Percentiles rank a stretch among this genome's conserved stretches.
Evolutionary conservation across 768 basidiomycete species (phyloP).

Genomic region (Xanthoconium purpureum): DNA sequence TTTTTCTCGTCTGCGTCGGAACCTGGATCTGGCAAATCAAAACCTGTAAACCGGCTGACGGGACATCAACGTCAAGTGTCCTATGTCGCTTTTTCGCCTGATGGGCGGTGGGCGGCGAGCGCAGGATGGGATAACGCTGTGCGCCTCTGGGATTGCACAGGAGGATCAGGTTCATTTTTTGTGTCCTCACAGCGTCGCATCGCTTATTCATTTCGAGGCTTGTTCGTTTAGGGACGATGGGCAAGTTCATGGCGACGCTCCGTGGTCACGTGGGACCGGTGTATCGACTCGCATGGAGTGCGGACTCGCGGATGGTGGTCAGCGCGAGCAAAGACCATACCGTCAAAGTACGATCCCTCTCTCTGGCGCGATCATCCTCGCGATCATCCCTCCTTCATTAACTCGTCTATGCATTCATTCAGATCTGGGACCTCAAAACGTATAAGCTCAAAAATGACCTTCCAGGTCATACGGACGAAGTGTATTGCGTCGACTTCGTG

Average conservation of each 20-base stretch:
- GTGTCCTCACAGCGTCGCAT: not conserved
- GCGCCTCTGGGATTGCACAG: conserved; percentile 80
- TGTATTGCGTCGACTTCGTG: conserved; percentile 98
- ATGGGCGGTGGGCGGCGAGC: conserved; percentile 87
- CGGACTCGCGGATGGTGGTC: conserved; percentile 87
- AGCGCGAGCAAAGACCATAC: conserved; percentile 97
- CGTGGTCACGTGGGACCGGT: conserved; percentile 94
- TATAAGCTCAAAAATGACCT: conserved; percentile 94
- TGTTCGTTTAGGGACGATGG: conserved; percentile 47
- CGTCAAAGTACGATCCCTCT: conserved; percentile 64
- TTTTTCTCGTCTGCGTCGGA: conserved; percentile 52
- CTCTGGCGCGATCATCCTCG: not conserved
- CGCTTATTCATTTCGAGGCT: not conserved
- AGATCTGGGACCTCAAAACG: conserved; percentile 95
- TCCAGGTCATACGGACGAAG: conserved; percentile 95
- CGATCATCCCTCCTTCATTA: not conserved
- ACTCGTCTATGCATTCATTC: not conserved
- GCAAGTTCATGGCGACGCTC: conserved; percentile 86
- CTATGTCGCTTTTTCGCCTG: conserved; percentile 93
- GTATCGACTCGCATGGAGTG: conserved; percentile 93
- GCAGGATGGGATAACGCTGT: conserved; percentile 91
- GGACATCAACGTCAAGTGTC: conserved; percentile 95
- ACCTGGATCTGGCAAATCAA: conserved; percentile 46
- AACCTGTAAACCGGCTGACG: conserved; percentile 75
- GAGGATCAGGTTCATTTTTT: conserved; percentile 41